Conservation (phyloP, 2,329 filamentous ascomycete genomes). For the Calonectria montana region DNA sequence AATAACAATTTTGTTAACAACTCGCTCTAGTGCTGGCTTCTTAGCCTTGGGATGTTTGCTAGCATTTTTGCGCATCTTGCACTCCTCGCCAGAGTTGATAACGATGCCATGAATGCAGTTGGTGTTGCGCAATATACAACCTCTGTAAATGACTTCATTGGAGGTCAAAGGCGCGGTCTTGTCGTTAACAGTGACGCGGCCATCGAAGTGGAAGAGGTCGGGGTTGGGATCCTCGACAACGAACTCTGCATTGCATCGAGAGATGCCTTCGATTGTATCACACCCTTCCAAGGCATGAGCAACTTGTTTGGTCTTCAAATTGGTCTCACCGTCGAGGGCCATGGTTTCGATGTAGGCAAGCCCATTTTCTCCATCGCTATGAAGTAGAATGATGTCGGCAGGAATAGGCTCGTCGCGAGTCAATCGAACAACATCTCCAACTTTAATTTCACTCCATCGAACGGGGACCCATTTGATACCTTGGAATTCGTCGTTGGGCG, state of each 20-base stretch:
- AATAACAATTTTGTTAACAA: constrained; percentile 85
- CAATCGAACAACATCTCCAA: constrained; percentile 62
- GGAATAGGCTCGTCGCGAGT: constrained; percentile 81
- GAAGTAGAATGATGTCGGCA: constrained; percentile 83
- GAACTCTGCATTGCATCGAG: constrained; percentile 68
- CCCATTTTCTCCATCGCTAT: constrained; percentile 81
- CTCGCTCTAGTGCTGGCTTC: constrained; percentile 78
- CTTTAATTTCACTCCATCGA: constrained; percentile 59
- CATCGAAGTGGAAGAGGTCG: constrained; percentile 82
- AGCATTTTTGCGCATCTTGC: constrained; percentile 92
- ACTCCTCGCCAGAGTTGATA: constrained; percentile 91
- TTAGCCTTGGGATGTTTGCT: constrained; percentile 90
- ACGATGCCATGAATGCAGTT: constrained; percentile 78
- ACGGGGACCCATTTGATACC: constrained; percentile 63
- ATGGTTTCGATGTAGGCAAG: constrained; percentile 88
- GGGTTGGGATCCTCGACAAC: constrained; percentile 83
- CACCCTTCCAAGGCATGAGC: constrained; percentile 71
- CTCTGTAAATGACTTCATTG: constrained; percentile 86
- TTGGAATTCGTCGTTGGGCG: constrained; percentile 70
- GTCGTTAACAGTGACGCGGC: constrained; percentile 69
- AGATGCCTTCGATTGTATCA: constrained; percentile 64
- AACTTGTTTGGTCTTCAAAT: constrained; percentile 80
- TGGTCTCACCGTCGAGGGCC: constrained; percentile 86
- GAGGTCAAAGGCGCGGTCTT: constrained; percentile 78
- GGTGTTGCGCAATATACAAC: constrained; percentile 87